These are phyloP conservation scores for Dactylorhiza incarnata DNA, from an alignment of 106 monocot species.

Conservation along the genomic window DNA sequence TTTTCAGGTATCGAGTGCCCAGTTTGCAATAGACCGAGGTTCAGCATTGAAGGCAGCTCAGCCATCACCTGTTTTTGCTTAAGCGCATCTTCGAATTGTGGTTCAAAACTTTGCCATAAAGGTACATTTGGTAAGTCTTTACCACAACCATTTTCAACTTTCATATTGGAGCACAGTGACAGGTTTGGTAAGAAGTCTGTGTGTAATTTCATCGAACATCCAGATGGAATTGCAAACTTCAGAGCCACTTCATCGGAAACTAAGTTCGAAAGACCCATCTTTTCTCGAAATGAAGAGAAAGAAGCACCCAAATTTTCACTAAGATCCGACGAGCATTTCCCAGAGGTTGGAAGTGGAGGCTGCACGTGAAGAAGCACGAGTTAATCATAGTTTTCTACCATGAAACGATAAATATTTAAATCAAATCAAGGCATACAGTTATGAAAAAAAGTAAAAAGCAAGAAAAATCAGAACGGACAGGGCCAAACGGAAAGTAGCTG, in stretches of 20 bases:
- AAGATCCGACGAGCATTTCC: slow-evolving; percentile 9
- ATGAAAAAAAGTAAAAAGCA: neutral
- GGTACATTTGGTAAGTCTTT: slow-evolving; percentile 51
- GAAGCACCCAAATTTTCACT: slow-evolving; percentile 31
- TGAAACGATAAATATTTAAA: neutral
- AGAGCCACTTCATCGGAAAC: slow-evolving; percentile 25
- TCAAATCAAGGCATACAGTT: neutral
- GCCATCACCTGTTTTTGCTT: slow-evolving; percentile 49
- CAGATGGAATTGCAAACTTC: slow-evolving; percentile 34
- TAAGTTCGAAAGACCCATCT: slow-evolving; percentile 48
- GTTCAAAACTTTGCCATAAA: slow-evolving; percentile 40
- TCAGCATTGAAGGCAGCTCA: slow-evolving; percentile 45
- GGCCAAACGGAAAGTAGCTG: slow-evolving; percentile 55
- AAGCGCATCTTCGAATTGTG: slow-evolving; percentile 28
- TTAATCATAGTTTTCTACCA: neutral
- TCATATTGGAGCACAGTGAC: slow-evolving; percentile 41
- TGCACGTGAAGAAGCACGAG: slow-evolving; percentile 26
- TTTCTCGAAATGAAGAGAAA: slow-evolving; percentile 55
- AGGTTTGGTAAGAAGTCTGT: slow-evolving; percentile 49
- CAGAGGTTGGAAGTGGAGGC: slow-evolving; percentile 27
- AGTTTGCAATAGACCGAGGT: slow-evolving; percentile 28
- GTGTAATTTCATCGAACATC: slow-evolving; percentile 23
- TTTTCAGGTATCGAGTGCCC: slow-evolving; percentile 54
- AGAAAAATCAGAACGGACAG: slow-evolving; percentile 31
- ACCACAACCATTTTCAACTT: slow-evolving; percentile 10